Evolutionary conservation across 352 stramenopile genomes (phyloP), one percentile per base, ranked within the genome.

Genomic region (Peronospora belbahrii): DNA sequence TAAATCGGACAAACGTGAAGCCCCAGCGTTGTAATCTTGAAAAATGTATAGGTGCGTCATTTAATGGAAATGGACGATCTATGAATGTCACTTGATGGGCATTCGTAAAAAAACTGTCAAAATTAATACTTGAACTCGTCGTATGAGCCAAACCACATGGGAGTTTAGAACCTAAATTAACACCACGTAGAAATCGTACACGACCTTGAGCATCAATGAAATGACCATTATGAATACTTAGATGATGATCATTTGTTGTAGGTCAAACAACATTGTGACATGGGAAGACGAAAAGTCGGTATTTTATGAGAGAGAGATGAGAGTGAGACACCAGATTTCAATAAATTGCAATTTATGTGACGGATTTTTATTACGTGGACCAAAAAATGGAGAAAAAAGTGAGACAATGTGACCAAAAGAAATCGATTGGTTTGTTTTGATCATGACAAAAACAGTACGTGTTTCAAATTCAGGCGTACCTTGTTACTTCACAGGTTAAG

Each of bases 141-240:
- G 61, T 71, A 52, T 87, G 78, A 13, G 45, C 49, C 52, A 85
- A 80, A 15, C 66, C 66, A 13, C 36, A 33, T 2, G 87, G 87
- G 8, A 95, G 67, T 64, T 96, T 96, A 35, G 83, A 94, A 42
- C 79, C 79, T 15, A 96, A 50, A 59, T 96, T 96, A 4, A 96
- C 82, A 40, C 87, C 85, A 23, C 82, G 80, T 17, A 95, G 56
- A 4, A 95, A 52, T 8, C 74, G 49, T 14, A 88, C 75, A 28
- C 85, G 75, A 17, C 69, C 77, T 15, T 92, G 64, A 6, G 62
- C 52, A 54, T 96, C 87, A n/a, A 86, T 58, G 54, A 96, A 95
- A 60, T 89, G 68, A 20, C 74, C 75, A 32, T 87, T 58, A 34
- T 63, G 68, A 20, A 88, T 67, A 19, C 48, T 51, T 4, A 67